These are phyloP conservation scores for Leonotis leonurus DNA, from an alignment of 257 asterid species.

Conservation along the genomic window DNA sequence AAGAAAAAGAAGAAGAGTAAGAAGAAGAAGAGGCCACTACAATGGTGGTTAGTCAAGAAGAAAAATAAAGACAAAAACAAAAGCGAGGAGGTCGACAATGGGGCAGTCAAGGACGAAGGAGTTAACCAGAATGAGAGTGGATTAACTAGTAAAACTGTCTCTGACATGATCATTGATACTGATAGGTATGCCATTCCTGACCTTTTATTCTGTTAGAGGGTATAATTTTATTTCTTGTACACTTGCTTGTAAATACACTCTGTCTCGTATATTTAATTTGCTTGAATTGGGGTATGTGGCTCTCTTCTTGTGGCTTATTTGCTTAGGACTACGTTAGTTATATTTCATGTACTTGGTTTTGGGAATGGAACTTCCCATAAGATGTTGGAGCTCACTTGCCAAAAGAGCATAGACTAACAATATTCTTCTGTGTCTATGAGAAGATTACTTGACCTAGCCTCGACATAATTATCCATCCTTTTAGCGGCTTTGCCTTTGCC, in stretches of 20 bases:
- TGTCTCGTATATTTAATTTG: neutral
- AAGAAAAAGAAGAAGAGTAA: constrained; percentile 33
- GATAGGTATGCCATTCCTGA: constrained; percentile 30
- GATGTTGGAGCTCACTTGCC: constrained; percentile 2
- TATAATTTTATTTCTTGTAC: neutral
- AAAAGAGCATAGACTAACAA: neutral
- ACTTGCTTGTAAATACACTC: neutral
- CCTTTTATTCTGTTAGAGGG: neutral
- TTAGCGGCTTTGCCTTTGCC: neutral
- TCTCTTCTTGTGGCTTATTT: neutral
- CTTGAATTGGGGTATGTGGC: too few relatives aligned
- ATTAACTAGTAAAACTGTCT: constrained; percentile 19
- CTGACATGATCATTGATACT: constrained; percentile 19
- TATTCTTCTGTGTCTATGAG: neutral
- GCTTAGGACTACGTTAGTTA: neutral
- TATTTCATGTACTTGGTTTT: neutral
- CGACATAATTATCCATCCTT: neutral
- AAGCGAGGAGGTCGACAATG: constrained; percentile 27
- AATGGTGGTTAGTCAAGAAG: constrained; percentile 26
- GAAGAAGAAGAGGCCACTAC: constrained; percentile 18
- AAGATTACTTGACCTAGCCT: neutral
- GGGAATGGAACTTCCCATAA: neutral
- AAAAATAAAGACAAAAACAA: constrained; percentile 23
- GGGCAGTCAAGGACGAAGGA: constrained; percentile 26
- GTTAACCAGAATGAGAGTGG: constrained; percentile 18